Base-by-base conservation (phyloP, 2,329 filamentous ascomycete genomes). In the Alternaria rosae region DNA sequence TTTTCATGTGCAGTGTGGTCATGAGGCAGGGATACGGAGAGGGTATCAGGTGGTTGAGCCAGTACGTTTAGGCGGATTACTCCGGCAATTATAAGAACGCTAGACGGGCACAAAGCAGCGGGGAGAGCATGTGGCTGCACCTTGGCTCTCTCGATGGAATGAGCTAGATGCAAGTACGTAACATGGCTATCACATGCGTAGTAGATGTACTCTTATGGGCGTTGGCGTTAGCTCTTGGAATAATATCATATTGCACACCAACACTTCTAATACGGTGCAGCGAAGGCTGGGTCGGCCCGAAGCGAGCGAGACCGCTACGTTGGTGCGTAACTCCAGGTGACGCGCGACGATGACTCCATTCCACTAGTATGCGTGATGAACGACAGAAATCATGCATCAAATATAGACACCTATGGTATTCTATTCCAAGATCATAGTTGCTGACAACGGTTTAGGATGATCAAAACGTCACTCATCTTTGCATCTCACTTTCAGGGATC, bases 1-100 rank as follows among this genome's bases (percentile, higher is more conserved):
- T 98, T 67, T 98, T 98, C 68, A 81, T 99, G 95, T 98, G 94
- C 88, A 97, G 92, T 75, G 94, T 98, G 71, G 94, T 98, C 66
- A 97, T 97, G 93, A 89, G 94, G 82, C 94, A 98, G 86, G 95
- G 78, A 20, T 81, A 81, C 59, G 79, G 79, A 51, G 79, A 81
- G 68, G 79, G 75, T 43, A 80, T 81, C 55, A 72, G 79, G 60
- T 81, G 79, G 79, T 71, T 81, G 64, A 79, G 77, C 62, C 78
- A 80, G 67, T 80, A 80, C 59, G 78, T 80, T 52, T 80, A 78
- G 60, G 47, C 13, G 21, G 23, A 30, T 54, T 51, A 44, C 17
- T 44, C 26, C 8, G 15, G 28, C 44, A 20, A 62, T 21, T n/a
- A 38, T 15, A 26, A 54, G 17, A 45, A 20, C 10, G n/a, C 15